Conservation (phyloP, 306 rosid genomes). For the Bauhinia variegata region DNA sequence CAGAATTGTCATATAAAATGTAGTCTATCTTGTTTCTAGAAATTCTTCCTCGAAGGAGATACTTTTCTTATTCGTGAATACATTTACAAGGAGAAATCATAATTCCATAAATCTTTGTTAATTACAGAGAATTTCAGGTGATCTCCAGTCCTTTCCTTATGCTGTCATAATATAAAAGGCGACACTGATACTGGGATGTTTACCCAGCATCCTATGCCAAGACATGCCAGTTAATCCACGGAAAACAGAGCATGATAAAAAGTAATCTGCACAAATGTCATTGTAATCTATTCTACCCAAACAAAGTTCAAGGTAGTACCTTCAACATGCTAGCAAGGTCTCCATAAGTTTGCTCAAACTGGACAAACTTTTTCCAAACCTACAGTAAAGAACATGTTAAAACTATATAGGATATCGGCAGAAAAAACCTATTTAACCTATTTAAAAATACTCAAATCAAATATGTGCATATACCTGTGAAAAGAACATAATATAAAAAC, state of each 20-base stretch:
- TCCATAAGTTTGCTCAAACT: slow-evolving; percentile 91
- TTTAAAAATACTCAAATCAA: slow-evolving; percentile 3
- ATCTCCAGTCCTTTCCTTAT: not conserved
- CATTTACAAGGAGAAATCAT: not conserved
- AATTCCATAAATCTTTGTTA: slow-evolving; percentile 1
- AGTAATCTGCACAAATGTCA: slow-evolving; percentile 11
- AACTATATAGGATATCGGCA: slow-evolving; percentile 24
- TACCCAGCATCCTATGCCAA: slow-evolving; percentile 3
- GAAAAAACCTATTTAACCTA: slow-evolving; percentile 2
- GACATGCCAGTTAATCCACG: not conserved
- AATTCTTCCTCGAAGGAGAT: slow-evolving; percentile 1
- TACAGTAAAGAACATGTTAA: slow-evolving; percentile 39
- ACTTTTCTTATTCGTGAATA: not conserved
- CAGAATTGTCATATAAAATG: not conserved
- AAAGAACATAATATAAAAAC: slow-evolving; percentile 9
- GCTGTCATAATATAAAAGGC: slow-evolving; percentile 7
- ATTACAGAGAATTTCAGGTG: slow-evolving; percentile 20
- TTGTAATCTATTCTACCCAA: slow-evolving; percentile 15
- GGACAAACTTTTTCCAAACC: slow-evolving; percentile 90
- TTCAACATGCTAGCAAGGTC: slow-evolving; percentile 93
- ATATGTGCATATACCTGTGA: slow-evolving; percentile 6
- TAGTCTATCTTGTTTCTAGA: not conserved
- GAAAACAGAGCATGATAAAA: slow-evolving; percentile 5
- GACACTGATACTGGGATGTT: not conserved
- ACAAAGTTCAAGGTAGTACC: slow-evolving; percentile 46